Conservation (phyloP, 2,329 filamentous ascomycete genomes). For the Aspergillus sp. region DNA sequence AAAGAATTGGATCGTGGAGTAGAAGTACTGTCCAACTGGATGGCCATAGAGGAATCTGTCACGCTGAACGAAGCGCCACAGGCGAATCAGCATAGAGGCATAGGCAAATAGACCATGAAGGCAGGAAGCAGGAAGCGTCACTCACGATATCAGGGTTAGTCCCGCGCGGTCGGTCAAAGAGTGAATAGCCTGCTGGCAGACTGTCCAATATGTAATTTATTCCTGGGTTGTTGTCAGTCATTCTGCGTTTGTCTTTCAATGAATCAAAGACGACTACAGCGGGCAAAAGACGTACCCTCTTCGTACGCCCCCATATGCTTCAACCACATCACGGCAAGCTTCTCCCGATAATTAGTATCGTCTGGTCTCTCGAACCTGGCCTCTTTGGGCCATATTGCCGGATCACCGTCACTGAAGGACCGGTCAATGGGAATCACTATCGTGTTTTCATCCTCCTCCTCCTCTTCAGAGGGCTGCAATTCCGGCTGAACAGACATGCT, state of each 20-base stretch:
- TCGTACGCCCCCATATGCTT: slow-evolving; percentile 31
- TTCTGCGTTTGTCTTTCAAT: too few relatives aligned
- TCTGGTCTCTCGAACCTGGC: slow-evolving; percentile 29
- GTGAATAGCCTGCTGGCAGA: slow-evolving; percentile 47
- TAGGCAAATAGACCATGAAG: background rate
- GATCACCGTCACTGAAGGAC: slow-evolving; percentile 32
- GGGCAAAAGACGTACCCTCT: slow-evolving; percentile 21
- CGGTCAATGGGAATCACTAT: slow-evolving; percentile 27
- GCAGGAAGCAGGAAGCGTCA: background rate
- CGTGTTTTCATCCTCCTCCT: slow-evolving; percentile 4
- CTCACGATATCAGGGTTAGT: slow-evolving; percentile 28
- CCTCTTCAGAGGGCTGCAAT: slow-evolving; percentile 8
- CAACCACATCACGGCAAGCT: slow-evolving; percentile 44
- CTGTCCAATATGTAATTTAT: slow-evolving; percentile 44
- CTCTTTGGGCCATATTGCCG: slow-evolving; percentile 28
- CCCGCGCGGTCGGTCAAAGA: slow-evolving; percentile 44
- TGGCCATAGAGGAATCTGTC: slow-evolving; percentile 54
- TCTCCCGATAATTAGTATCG: slow-evolving; percentile 40
- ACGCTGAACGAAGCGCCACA: slow-evolving; percentile 22
- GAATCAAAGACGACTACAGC: too few relatives aligned
- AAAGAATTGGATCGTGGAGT: slow-evolving; percentile 48
- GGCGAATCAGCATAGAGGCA: background rate
- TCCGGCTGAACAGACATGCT: background rate
- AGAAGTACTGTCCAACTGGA: slow-evolving; percentile 42
- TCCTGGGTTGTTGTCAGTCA: slow-evolving; percentile 17